Base-by-base conservation (phyloP, 1,284 basidiomycete species). In the Apiotrichum laibachii region DNA sequence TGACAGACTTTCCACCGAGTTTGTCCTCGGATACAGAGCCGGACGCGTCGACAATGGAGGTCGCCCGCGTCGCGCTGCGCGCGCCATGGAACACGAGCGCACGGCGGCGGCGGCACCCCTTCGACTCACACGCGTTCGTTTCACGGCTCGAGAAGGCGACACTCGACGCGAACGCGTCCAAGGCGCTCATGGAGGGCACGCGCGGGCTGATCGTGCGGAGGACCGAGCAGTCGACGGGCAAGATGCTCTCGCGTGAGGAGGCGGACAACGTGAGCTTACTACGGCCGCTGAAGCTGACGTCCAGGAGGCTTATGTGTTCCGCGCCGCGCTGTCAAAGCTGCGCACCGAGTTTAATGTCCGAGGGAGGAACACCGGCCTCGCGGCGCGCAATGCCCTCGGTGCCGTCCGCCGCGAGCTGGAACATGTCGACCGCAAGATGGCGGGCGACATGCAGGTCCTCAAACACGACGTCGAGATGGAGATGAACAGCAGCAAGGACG, bases 271-370 rank as follows among this genome's bases (percentile, higher is more conserved):
- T 94, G 75, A 62, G 88, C n/a, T 84, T 7, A 7, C 3, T 9
- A 31, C 1, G 48, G 47, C n/a, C 15, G 35, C 11, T 16, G 19
- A 42, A 16, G 22, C 50, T 53, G 34, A 59, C 39, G 43, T 19
- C 11, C 67, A 95, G 92, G 89, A 95, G 85, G 92, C 92, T 12
- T 99, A 99, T 74, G 82, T 99, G 34, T 97, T 97, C 78, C 86
- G 87, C 55, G 95, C 96, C 10, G 96, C 96, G 0, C 77, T 98
- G 35, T 90, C 91, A 0, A 94, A 99, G 76, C 81, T 97, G 44
- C 85, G 92, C 21, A 89, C 91, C 11, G 95, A 97, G 72, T 84
- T 92, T 44, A 87, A 88, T 11, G 85, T 93, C 64, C 85, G 85
- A 55, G 88, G 89, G 3, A 85, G 89, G 58, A 96, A 92, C 70